A percentile compares a stretch with the other conserved stretches of the same genome.
phyloP scores from a whole-genome alignment of 1,139 yeast species.

The Candida anutae region DNA sequence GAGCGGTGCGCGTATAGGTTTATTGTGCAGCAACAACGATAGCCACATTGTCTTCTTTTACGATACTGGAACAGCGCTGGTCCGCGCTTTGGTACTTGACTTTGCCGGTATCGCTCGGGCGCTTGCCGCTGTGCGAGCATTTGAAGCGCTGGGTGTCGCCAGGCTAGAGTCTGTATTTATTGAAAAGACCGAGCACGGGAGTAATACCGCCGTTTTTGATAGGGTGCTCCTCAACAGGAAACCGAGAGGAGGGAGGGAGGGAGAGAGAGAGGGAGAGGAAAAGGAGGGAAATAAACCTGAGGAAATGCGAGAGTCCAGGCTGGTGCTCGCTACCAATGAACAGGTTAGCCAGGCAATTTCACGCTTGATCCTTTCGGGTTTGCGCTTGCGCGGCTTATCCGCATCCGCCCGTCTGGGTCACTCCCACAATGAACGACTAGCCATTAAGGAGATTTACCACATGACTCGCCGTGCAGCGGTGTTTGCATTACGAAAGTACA shows the following conservation, averaged over 20 bases:
- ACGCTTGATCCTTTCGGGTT: constrained; percentile 33
- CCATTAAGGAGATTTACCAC: constrained; percentile 34
- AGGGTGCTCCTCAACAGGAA: constrained; percentile 26
- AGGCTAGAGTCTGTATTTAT: not conserved
- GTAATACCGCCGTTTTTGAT: constrained; percentile 22
- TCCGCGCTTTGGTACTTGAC: constrained; percentile 8
- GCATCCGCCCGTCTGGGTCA: constrained; percentile 14
- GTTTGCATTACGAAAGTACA: constrained; percentile 33
- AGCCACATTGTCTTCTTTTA: constrained; percentile 9
- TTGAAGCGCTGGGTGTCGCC: not conserved
- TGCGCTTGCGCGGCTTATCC: constrained; percentile 35
- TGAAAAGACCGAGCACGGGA: not conserved
- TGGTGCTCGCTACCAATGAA: constrained; percentile 19
- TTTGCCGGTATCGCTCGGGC: constrained; percentile 7
- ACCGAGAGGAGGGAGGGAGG: too few relatives aligned
- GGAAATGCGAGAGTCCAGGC: constrained; percentile 3
- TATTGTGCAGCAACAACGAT: too few relatives aligned
- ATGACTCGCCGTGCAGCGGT: constrained; percentile 35
- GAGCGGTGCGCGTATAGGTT: too few relatives aligned
- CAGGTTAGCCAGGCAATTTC: constrained; percentile 28
- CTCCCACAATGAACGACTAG: constrained; percentile 24
- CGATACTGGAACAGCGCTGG: constrained; percentile 2
- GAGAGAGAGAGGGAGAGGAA: too few relatives aligned
- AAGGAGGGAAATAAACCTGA: too few relatives aligned
- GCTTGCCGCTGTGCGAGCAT: not conserved